These are phyloP conservation scores for Nigrograna mackinnonii DNA, from an alignment of 2,329 filamentous ascomycete species.

Conservation along the genomic window DNA sequence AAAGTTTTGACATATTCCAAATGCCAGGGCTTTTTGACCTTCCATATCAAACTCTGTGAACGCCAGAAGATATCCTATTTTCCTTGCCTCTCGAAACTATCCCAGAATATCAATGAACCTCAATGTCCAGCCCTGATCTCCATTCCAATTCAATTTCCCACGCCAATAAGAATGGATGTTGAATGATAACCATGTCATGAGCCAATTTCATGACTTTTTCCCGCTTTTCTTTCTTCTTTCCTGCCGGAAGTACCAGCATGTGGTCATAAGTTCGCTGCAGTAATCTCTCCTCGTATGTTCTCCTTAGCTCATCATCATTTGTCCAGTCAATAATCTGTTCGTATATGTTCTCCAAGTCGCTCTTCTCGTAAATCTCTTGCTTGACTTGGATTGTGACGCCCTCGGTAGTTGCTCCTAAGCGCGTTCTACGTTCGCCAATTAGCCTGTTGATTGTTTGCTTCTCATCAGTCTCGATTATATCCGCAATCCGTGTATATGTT, in stretches of 20 bases:
- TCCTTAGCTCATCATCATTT: slow-evolving; percentile 79
- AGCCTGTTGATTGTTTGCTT: slow-evolving; percentile 86
- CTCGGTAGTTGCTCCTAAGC: slow-evolving; percentile 80
- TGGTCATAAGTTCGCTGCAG: slow-evolving; percentile 79
- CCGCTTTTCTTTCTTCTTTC: slow-evolving; percentile 72
- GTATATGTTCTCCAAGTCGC: slow-evolving; percentile 80
- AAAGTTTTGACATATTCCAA: too few relatives aligned
- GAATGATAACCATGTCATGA: slow-evolving; percentile 93
- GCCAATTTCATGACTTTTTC: slow-evolving; percentile 76
- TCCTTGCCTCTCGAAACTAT: too few relatives aligned
- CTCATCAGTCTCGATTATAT: slow-evolving; percentile 84
- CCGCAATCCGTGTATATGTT: slow-evolving; percentile 80
- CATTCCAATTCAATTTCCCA: slow-evolving; percentile 93
- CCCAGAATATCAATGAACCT: slow-evolving; percentile 25
- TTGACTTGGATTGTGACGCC: slow-evolving; percentile 89
- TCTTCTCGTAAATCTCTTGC: slow-evolving; percentile 76
- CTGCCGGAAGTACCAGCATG: slow-evolving; percentile 68
- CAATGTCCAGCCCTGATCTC: slow-evolving; percentile 57
- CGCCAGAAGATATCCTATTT: too few relatives aligned
- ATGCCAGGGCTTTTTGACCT: too few relatives aligned
- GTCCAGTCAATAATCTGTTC: slow-evolving; percentile 88
- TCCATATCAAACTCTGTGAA: too few relatives aligned
- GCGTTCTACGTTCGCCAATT: slow-evolving; percentile 84
- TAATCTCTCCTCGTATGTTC: slow-evolving; percentile 88
- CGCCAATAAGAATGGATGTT: slow-evolving; percentile 84